Evolutionary conservation across 2,329 filamentous ascomycete genomes (phyloP).

Genomic region (Diaporthe ampelina): DNA sequence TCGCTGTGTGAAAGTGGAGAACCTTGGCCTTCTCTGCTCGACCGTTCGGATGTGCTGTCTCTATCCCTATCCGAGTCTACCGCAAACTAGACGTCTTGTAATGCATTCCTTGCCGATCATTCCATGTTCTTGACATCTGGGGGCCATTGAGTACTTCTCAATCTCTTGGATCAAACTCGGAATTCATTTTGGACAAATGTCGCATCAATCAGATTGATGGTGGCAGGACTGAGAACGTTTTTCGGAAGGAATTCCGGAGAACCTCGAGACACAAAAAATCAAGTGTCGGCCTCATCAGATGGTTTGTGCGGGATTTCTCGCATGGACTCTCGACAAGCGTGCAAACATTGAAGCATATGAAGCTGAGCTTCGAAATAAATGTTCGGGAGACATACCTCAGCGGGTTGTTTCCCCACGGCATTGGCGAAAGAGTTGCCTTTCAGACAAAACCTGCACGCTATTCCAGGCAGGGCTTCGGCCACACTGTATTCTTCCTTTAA

Average conservation of each 20-base stretch:
- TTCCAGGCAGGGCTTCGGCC: too few species aligned
- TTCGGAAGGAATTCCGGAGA: background rate
- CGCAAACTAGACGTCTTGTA: conserved; percentile 66
- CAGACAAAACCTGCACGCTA: background rate
- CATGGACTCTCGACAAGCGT: background rate
- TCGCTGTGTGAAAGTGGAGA: conserved; percentile 49
- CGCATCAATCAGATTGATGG: background rate
- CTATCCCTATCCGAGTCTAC: conserved; percentile 64
- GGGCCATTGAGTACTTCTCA: background rate
- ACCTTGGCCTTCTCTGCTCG: conserved; percentile 67
- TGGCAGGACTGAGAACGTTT: background rate
- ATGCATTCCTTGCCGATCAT: conserved; percentile 59
- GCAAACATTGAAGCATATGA: background rate
- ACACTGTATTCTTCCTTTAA: too few species aligned
- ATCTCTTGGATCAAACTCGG: background rate
- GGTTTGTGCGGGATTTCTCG: background rate
- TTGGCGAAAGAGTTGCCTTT: background rate
- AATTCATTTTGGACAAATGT: too few species aligned
- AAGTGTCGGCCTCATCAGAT: background rate
- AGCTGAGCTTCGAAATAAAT: background rate
- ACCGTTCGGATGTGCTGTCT: conserved; percentile 65
- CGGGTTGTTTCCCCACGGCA: background rate
- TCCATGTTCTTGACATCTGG: background rate
- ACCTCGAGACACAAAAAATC: background rate
- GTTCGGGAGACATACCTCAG: too few species aligned